Evolutionary conservation across 805 yeast species (phyloP).

Genomic region (Danielia oregonensis): DNA sequence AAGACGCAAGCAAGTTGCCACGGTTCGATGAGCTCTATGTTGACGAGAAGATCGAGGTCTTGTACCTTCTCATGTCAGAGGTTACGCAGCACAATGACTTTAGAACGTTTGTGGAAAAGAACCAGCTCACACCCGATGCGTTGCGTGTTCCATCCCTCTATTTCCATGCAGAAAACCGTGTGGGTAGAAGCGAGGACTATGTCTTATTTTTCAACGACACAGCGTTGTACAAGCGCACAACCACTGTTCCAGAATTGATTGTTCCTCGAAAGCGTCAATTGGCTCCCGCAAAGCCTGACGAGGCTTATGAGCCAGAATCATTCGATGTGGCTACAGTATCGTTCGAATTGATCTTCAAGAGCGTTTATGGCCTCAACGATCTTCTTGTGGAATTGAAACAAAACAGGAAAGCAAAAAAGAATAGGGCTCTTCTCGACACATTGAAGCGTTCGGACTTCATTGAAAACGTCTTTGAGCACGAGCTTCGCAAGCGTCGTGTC

Average conservation of each 20-base stretch:
- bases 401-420: slow-evolving; percentile 32
- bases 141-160: slow-evolving; percentile 20
- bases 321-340: slow-evolving; percentile 28
- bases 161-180: slow-evolving; percentile 6
- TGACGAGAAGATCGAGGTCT: slow-evolving; percentile 46
- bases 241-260: slow-evolving; percentile 21
- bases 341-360: slow-evolving; percentile 30
- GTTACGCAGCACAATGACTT: slow-evolving; percentile 43
- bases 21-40: slow-evolving; percentile 39
- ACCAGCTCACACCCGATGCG: slow-evolving; percentile 19
- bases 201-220: slow-evolving; percentile 46
- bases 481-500: slow-evolving; percentile 51
- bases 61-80: slow-evolving; percentile 42
- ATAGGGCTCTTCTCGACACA: slow-evolving; percentile 17
- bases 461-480: slow-evolving; percentile 32
- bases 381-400: slow-evolving; percentile 16
- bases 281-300: slow-evolving; percentile 32
- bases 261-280: slow-evolving; percentile 35
- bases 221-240: slow-evolving; percentile 44
- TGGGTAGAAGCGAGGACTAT: slow-evolving; percentile 26
- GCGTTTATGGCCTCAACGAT: slow-evolving; percentile 27
- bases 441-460: slow-evolving; percentile 15
- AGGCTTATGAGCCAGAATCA: slow-evolving; percentile 19
- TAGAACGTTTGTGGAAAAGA: slow-evolving; percentile 45
- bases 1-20: slow-evolving; percentile 16